Percentiles rank a stretch among this genome's conserved stretches.
These are phyloP conservation scores for Sphagnum tenellum DNA, from an alignment of 225 moss, liverwort and hornwort genomes.

Conservation along the genomic window DNA sequence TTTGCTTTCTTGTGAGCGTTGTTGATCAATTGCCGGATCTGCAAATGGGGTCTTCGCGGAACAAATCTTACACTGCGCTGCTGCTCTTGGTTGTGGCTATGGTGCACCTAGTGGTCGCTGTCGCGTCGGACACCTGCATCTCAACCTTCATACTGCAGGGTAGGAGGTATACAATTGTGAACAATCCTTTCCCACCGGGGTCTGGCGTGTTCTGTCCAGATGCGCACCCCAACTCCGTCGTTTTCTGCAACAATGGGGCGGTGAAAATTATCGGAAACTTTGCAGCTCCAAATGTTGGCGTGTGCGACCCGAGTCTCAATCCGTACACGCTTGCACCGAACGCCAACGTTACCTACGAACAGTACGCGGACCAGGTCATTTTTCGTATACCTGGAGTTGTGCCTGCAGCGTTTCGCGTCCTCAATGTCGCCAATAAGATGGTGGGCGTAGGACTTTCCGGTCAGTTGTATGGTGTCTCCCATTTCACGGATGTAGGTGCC, in stretches of 20 bases:
- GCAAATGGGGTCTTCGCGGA: too few species aligned
- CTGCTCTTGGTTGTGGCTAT: too few species aligned
- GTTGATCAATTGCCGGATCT: too few species aligned
- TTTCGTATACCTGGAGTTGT: background rate
- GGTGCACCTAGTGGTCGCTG: too few species aligned
- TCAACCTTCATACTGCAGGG: background rate
- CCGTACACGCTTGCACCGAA: conserved; percentile 1
- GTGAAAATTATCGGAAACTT: conserved; percentile 25
- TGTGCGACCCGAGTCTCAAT: conserved; percentile 9
- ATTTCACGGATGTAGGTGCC: conserved; percentile 8
- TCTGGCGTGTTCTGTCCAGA: background rate
- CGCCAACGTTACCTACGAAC: conserved; percentile 8
- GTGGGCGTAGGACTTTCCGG: conserved; percentile 10
- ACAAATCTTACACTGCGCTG: too few species aligned
- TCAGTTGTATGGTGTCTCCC: conserved; percentile 11
- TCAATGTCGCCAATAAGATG: conserved; percentile 3
- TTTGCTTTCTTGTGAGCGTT: too few species aligned
- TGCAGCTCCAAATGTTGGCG: conserved; percentile 9
- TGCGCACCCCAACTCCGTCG: background rate
- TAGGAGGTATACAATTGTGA: background rate
- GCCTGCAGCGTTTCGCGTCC: conserved; percentile 10
- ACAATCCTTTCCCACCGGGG: background rate
- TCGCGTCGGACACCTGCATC: too few species aligned
- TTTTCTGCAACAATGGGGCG: background rate
- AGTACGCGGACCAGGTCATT: conserved; percentile 18